Evolutionary conservation across 441 rosid species (phyloP).

Genomic region (Corymbia citriodora): DNA sequence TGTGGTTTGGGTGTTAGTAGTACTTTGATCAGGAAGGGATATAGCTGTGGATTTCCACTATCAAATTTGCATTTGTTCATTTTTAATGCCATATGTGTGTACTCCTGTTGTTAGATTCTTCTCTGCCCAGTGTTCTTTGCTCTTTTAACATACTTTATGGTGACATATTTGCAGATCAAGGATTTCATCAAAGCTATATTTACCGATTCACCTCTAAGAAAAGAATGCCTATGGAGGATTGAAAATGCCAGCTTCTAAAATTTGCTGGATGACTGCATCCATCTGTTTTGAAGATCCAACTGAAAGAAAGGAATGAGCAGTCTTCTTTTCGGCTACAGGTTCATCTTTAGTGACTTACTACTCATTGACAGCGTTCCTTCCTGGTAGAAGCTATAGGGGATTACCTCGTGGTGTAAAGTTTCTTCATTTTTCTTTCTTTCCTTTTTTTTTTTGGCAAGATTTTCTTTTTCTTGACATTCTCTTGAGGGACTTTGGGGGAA

Average conservation of each 20-base stretch:
- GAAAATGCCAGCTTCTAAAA: conserved; percentile 42
- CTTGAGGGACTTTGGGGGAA: neutral
- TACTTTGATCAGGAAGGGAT: neutral
- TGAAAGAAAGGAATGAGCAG: neutral
- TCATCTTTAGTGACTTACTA: neutral
- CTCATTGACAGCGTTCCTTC: neutral
- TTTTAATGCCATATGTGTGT: neutral
- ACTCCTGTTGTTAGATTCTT: neutral
- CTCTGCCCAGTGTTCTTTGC: neutral
- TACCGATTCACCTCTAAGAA: conserved; percentile 80
- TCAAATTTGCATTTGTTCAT: neutral
- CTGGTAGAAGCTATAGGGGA: neutral
- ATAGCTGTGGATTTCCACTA: neutral
- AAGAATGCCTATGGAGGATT: conserved; percentile 91
- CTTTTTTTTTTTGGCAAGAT: neutral
- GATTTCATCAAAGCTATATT: conserved; percentile 86
- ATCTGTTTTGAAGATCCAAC: neutral
- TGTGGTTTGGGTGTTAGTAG: neutral
- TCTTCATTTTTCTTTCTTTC: neutral
- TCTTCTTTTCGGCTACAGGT: neutral
- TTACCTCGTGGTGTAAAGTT: neutral
- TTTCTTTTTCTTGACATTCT: neutral
- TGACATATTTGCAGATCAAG: conserved; percentile 44
- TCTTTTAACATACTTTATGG: neutral
- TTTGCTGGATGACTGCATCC: neutral